phyloP scores from a whole-genome alignment of 1,139 yeast genomes.

The Kluyveromyces sp. region DNA sequence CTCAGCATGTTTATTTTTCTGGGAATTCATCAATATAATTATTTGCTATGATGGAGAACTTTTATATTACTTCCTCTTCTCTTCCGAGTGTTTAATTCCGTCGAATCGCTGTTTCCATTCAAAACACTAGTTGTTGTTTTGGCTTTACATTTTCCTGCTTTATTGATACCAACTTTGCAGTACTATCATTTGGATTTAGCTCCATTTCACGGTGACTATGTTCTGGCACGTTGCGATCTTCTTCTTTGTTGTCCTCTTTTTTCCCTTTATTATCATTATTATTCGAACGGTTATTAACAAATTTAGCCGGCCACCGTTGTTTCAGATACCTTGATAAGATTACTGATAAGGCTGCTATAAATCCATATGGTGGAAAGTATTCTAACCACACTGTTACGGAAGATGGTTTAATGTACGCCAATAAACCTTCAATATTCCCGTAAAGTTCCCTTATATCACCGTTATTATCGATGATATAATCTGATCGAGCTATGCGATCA shows the following conservation, averaged over 20 bases:
- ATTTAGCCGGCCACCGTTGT: conserved; percentile 2
- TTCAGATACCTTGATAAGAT: conserved; percentile 17
- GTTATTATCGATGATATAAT: conserved; percentile 60
- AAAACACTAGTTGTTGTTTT: too few relatives aligned
- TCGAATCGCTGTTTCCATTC: too few relatives aligned
- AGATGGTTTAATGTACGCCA: conserved; percentile 42
- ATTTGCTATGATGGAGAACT: not conserved
- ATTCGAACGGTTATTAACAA: not conserved
- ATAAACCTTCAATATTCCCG: conserved; percentile 39
- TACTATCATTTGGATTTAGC: too few relatives aligned
- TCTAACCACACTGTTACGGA: conserved; percentile 34
- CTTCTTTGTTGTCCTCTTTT: not conserved
- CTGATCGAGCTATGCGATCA: conserved; percentile 53
- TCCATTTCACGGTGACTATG: too few relatives aligned
- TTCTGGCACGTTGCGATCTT: too few relatives aligned
- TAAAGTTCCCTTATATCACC: conserved; percentile 44
- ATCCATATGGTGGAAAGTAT: conserved; percentile 53
- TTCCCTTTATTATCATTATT: not conserved
- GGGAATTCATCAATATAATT: not conserved
- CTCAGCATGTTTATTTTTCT: not conserved
- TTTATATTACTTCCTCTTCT: not conserved
- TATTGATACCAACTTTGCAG: too few relatives aligned
- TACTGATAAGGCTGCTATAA: conserved; percentile 42
- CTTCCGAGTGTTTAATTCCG: not conserved
- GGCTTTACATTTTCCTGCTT: too few relatives aligned